Base-by-base conservation (phyloP, 495 filamentous ascomycete species). In the Penicillium taxi region DNA sequence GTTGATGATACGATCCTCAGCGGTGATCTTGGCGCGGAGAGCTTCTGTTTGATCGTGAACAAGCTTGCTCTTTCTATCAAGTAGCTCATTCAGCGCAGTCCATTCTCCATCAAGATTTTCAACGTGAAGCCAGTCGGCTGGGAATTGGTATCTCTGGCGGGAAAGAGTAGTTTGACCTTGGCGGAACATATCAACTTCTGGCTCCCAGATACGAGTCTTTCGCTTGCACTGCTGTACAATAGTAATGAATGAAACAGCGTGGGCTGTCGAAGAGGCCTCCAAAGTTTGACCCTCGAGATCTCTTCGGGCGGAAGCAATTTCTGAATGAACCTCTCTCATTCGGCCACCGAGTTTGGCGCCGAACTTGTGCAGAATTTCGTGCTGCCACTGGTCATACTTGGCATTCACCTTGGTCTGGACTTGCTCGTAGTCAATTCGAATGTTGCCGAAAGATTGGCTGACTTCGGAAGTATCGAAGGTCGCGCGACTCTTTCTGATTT, bases 321-420 rank as follows among this genome's bases (percentile, higher is more conserved):
- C 88, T 6, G 81, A 76, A 47, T 89, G 81, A 2, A 94, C 78
- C 48, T 96, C 90, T 36, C 82, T 71, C 79, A 96, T 88, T 26
- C 86, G 81, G 38, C 77, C 83, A n/a, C 88, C 87, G 35, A 96
- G 80, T 29, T 87, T 83, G 16, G 72, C 70, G 25, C 87, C 93
- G 59, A 99, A 99, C 53, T 93, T 93, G 23, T 81, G 70, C 13
- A 95, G 67, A 26, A 99, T 94, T 37, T 99, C 91, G 46, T 95
- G 88, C 52, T 99, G 91, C 91, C 91, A 99, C 60, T 96, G 93
- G 56, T 99, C 93, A 51, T 99, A 99, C 52, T 96, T 96, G 37
- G 86, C 84, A 55, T 95, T 96, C 56, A 99, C 90, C 58, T 89
- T 95, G 21, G 86, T 86, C 54, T 96, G 93, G 0, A 99, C 91